Base-by-base conservation (phyloP, 116 monocot genomes). In the Iris pallida region DNA sequence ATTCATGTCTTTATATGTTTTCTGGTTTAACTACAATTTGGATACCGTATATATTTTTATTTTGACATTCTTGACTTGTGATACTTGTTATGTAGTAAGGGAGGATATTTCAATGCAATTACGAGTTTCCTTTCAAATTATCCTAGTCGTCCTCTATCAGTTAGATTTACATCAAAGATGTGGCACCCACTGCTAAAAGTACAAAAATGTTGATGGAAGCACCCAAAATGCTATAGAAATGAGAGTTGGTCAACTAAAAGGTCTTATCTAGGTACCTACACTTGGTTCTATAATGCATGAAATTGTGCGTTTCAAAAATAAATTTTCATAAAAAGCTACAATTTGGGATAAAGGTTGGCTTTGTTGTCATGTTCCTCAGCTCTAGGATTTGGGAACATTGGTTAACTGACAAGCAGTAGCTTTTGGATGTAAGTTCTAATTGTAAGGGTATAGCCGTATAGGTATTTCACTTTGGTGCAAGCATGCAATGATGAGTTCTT, bases 51-150 rank as follows among this genome's bases (percentile, higher is more conserved):
- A 7, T 53, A 40, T 13, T 20, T n/a, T n/a, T n/a, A n/a, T n/a
- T n/a, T n/a, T n/a, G 13, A 51, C 7, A 51, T 9, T 51, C 49
- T 9, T 51, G 13, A 9, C 13, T 4, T 7, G 49, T 51, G 49
- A 51, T 63, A 47, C 16, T 64, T 55, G 17, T 57, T 55, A 13
- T 57, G 61, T 63, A 83, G 83, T 53, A 79, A 83, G 30, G 83
- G 83, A 62, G 83, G 83, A 45, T 83, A 68, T 72, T 83, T 83
- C 16, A 83, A 68, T 76, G 83, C 83, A 65, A 79, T 83, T 63
- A 83, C 79, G 83, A 75, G 57, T 63, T 83, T 83, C 64, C 83
- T 79, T 40, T 20, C 30, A 16, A 75, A 83, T 51, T 83, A 83
- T 70, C 83, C 83, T 7, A 79, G 79, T 68, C 79, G 79, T 57